These are phyloP conservation scores for Nepenthes mirabilis DNA, from an alignment of 148 eudicot genomes.

Conservation along the genomic window DNA sequence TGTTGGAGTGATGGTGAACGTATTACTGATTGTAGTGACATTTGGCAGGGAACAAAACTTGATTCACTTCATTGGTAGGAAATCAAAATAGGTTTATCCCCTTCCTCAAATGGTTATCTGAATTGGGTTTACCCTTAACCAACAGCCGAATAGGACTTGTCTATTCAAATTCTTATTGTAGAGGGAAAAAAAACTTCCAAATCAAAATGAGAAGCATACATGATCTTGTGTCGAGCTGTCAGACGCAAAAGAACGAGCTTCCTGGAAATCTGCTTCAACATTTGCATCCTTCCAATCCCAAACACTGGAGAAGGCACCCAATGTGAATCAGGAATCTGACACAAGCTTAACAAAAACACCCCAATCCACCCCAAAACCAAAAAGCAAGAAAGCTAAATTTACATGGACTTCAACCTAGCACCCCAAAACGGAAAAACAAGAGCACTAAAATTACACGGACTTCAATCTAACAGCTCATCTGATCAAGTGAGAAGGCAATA, in stretches of 20 bases:
- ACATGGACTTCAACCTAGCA: no score
- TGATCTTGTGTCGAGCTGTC: slow-evolving; percentile 63
- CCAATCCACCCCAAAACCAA: background rate
- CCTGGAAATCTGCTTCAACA: slow-evolving; percentile 45
- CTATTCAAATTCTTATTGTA: no score
- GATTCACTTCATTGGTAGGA: no score
- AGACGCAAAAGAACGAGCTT: slow-evolving; percentile 75
- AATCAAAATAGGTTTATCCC: no score
- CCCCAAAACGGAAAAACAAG: background rate
- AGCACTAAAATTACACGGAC: background rate
- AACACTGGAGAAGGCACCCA: slow-evolving; percentile 22
- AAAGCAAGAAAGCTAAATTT: background rate
- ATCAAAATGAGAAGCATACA: slow-evolving; percentile 21
- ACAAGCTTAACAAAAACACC: background rate
- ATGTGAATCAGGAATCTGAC: background rate
- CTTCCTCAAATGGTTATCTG: background rate
- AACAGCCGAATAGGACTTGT: background rate
- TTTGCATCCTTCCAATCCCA: slow-evolving; percentile 81
- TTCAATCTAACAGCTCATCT: no score
- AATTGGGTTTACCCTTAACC: background rate
- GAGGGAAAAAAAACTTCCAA: background rate
- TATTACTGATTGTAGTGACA: no score
- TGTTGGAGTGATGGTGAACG: no score
- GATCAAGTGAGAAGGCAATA: no score
- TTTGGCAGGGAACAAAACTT: no score